Conservation (phyloP, 2,329 filamentous ascomycete species). For the Gliomastix tumulicola region DNA sequence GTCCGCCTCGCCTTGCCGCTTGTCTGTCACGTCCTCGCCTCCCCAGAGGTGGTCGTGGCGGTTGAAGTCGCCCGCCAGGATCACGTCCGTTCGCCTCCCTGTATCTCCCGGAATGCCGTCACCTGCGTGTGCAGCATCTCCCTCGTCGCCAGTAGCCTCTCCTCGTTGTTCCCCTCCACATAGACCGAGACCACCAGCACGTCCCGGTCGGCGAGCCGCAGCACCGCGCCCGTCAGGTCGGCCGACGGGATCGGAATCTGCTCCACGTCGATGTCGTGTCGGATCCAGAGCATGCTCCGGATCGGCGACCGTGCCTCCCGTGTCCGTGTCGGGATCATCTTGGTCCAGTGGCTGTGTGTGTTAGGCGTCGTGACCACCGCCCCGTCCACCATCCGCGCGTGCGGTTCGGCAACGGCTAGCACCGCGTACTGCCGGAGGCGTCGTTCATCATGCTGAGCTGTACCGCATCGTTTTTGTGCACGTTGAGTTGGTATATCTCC, state of each 20-base stretch:
- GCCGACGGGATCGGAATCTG: neutral
- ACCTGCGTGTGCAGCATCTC: too few relatives aligned
- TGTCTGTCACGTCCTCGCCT: slow-evolving; percentile 7
- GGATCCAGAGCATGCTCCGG: slow-evolving; percentile 22
- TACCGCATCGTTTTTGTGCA: neutral
- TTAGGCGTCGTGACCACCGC: slow-evolving; percentile 21
- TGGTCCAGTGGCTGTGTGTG: slow-evolving; percentile 16
- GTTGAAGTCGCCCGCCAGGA: slow-evolving; percentile 11
- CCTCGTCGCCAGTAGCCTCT: too few relatives aligned
- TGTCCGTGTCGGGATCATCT: slow-evolving; percentile 4
- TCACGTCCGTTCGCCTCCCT: slow-evolving; percentile 3
- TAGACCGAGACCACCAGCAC: slow-evolving; percentile 4
- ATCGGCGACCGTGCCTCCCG: slow-evolving; percentile 6
- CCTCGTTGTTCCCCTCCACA: slow-evolving; percentile 1
- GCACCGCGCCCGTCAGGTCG: neutral
- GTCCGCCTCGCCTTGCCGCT: slow-evolving; percentile 25
- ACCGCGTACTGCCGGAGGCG: neutral
- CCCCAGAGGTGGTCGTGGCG: slow-evolving; percentile 10
- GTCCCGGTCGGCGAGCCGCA: neutral
- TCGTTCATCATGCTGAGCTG: neutral
- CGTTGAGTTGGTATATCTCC: neutral
- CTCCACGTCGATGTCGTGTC: neutral
- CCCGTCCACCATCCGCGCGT: slow-evolving; percentile 6
- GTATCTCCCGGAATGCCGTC: neutral
- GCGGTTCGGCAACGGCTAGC: neutral